Percentiles rank a stretch among this genome's conserved stretches.
Evolutionary conservation across 345 rosid species (phyloP).

Genomic region (Punica granatum): DNA sequence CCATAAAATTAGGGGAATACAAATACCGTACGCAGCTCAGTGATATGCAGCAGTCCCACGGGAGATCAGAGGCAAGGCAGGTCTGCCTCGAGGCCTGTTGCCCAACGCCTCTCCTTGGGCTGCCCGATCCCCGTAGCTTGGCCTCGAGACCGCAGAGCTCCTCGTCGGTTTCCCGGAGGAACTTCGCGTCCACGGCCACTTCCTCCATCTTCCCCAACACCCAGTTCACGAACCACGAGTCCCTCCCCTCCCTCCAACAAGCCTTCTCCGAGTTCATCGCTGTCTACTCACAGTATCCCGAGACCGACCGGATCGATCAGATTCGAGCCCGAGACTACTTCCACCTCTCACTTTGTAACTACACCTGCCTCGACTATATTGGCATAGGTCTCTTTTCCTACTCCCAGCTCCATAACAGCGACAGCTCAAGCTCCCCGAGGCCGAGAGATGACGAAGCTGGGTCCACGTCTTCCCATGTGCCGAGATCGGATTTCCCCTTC

Average conservation of each 20-base stretch:
- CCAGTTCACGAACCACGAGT: conserved; percentile 70
- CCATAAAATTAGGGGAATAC: neutral
- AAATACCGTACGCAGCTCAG: too few species aligned
- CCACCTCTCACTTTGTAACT: conserved; percentile 53
- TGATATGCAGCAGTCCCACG: conserved; percentile 9
- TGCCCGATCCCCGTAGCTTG: conserved; percentile 28
- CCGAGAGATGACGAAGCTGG: conserved; percentile 23
- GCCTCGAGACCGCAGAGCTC: conserved; percentile 32
- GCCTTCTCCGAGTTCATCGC: conserved; percentile 55
- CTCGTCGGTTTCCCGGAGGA: conserved; percentile 51
- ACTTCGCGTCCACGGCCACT: conserved; percentile 50
- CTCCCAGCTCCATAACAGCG: conserved; percentile 53
- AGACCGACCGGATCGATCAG: conserved; percentile 47
- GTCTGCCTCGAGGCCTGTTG: conserved; percentile 61
- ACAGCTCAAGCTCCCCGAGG: conserved; percentile 24
- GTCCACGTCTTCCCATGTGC: conserved; percentile 22
- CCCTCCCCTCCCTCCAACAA: conserved; percentile 62
- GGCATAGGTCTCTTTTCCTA: conserved; percentile 84
- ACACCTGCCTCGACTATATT: conserved; percentile 85
- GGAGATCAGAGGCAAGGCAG: conserved; percentile 29
- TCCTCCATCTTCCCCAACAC: conserved; percentile 63
- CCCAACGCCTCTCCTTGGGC: conserved; percentile 27
- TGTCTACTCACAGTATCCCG: conserved; percentile 53
- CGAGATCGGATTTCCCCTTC: conserved; percentile 55
- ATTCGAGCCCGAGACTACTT: conserved; percentile 58